Conservation (phyloP, 805 yeast genomes). For the Wickerhamiella sergipiensis region DNA sequence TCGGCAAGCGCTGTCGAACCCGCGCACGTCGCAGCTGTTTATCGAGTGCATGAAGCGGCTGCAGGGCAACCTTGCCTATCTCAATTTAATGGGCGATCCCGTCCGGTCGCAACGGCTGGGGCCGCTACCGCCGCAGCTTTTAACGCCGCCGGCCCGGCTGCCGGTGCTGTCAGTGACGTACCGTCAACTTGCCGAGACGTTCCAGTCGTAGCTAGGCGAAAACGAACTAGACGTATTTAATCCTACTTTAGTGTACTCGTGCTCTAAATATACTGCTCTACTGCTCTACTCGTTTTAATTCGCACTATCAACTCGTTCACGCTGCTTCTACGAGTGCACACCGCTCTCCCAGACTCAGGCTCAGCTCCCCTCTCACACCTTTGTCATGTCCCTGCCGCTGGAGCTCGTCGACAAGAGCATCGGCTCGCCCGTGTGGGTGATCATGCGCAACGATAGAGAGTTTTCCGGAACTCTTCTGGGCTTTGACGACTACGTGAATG, state of each 20-base stretch:
- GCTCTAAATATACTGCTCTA: too few relatives aligned
- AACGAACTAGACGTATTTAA: too few relatives aligned
- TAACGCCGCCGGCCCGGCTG: slow-evolving; percentile 21
- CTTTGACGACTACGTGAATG: slow-evolving; percentile 83
- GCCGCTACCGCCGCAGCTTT: slow-evolving; percentile 19
- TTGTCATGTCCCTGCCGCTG: slow-evolving; percentile 38
- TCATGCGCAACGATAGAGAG: slow-evolving; percentile 53
- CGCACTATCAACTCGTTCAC: too few relatives aligned
- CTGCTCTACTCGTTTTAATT: too few relatives aligned
- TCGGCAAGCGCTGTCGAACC: slow-evolving; percentile 5
- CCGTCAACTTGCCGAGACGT: slow-evolving; percentile 20
- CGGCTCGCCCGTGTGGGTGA: slow-evolving; percentile 65
- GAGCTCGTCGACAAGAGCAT: slow-evolving; percentile 82
- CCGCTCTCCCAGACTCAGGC: too few relatives aligned
- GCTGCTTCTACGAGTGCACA: too few relatives aligned
- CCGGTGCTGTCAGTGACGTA: slow-evolving; percentile 23
- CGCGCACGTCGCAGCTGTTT: slow-evolving; percentile 8
- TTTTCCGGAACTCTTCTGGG: slow-evolving; percentile 83
- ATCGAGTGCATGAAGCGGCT: slow-evolving; percentile 22
- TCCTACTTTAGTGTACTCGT: too few relatives aligned
- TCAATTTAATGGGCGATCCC: slow-evolving; percentile 21
- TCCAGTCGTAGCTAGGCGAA: slow-evolving; percentile 15
- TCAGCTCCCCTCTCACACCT: too few relatives aligned
- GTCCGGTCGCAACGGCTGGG: background rate
- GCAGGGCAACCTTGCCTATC: slow-evolving; percentile 25